phyloP scores from a whole-genome alignment of 140 eudicot species.

The Senecio squalidus region DNA sequence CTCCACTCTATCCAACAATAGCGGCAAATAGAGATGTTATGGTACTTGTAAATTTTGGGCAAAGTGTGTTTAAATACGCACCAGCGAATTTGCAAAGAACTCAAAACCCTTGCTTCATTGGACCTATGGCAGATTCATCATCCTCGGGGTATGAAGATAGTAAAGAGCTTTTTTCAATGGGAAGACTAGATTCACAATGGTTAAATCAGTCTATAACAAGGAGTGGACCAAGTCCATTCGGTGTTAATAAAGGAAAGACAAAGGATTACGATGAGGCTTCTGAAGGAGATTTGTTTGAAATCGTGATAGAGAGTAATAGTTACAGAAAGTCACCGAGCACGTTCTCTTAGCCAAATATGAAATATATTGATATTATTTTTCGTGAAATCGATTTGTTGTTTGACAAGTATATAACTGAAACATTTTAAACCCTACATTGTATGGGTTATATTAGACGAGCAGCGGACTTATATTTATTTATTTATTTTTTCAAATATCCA shows the following conservation, averaged over 20 bases:
- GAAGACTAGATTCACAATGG: conserved; percentile 79
- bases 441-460: not conserved
- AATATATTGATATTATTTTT: not conserved
- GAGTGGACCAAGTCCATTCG: conserved; percentile 28
- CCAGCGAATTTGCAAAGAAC: conserved; percentile 75
- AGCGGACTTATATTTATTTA: not conserved
- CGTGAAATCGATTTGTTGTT: conserved; percentile 6
- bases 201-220: conserved; percentile 40
- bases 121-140: conserved; percentile 47
- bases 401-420: conserved; percentile 11
- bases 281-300: conserved; percentile 81
- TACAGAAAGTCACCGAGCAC: conserved; percentile 46
- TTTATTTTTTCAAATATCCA: not conserved
- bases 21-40: conserved; percentile 55
- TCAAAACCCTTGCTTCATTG: conserved; percentile 83
- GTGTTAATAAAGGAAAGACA: conserved; percentile 28
- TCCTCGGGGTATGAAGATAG: conserved; percentile 71
- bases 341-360: not conserved
- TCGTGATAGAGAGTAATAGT: conserved; percentile 55
- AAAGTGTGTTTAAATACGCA: conserved; percentile 56
- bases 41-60: conserved; percentile 77
- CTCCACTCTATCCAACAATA: conserved; percentile 72
- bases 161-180: conserved; percentile 95
- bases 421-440: not conserved
- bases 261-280: conserved; percentile 58